phyloP scores from a whole-genome alignment of 2,329 filamentous ascomycete species.

The Diaporthe amygdali region DNA sequence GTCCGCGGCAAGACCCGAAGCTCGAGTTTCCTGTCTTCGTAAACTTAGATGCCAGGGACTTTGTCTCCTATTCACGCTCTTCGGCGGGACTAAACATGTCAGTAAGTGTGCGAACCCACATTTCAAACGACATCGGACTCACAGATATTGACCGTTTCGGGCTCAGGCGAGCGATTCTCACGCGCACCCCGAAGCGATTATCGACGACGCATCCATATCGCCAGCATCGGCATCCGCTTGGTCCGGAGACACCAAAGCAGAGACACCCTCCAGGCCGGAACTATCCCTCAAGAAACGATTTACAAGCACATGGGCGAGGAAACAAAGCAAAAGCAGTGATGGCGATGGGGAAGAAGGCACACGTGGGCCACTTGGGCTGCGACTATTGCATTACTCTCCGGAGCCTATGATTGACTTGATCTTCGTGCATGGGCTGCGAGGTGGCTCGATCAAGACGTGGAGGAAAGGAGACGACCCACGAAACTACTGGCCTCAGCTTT shows the following conservation, averaged over 20 bases:
- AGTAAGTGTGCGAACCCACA: neutral
- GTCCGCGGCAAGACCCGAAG: too few relatives aligned
- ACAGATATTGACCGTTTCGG: neutral
- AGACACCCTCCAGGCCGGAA: neutral
- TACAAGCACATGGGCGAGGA: neutral
- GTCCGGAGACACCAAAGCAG: neutral
- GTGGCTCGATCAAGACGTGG: conserved; percentile 48
- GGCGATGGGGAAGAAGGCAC: neutral
- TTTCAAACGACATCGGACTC: too few relatives aligned
- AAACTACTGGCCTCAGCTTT: conserved; percentile 46
- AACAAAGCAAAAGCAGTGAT: neutral
- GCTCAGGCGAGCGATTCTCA: neutral
- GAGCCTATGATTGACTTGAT: conserved; percentile 42
- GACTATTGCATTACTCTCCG: conserved; percentile 32
- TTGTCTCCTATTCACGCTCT: neutral
- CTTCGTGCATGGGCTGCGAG: conserved; percentile 49
- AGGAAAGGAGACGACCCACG: conserved; percentile 35
- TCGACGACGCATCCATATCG: neutral
- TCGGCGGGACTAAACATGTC: neutral
- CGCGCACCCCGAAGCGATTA: neutral
- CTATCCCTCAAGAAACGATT: neutral
- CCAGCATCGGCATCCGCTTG: neutral
- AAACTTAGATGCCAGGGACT: neutral
- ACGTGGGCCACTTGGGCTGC: conserved; percentile 32
- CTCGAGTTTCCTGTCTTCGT: neutral